Evolutionary conservation across 495 filamentous ascomycete species (phyloP), one percentile per base, ranked within the genome.

Genomic region (Penicillium flavigenum): DNA sequence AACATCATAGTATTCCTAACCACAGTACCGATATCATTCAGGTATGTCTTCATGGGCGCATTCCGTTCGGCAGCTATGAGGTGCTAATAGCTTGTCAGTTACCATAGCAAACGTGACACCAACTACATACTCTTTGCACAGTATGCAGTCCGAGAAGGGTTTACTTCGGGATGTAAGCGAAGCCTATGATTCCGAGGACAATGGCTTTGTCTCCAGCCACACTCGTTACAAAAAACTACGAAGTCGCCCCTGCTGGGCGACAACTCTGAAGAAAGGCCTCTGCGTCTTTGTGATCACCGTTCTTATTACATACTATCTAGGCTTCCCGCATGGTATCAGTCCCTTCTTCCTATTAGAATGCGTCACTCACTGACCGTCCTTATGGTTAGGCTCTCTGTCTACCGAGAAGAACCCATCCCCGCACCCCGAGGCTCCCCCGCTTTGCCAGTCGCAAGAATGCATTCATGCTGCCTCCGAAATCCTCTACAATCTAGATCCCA

Each of bases 391-490:
- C 16, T 22, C 41, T 9, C 46, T 29, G 7, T n/a, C 51, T n/a
- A 54, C 22, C 20, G 51, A 41, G 12, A 52, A 54, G 16, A 19
- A 39, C 12, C 46, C 49, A 32, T 36, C 64, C 42, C 60, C 63
- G 10, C 60, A 57, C 26, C 45, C 62, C 9, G 46, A 63, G 27
- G 55, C 70, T 22, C 47, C 65, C 8, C 51, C 64, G 17, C 57
- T 73, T 44, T 89, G 86, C 67, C 63, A 80, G 26, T 83, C 84
- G 9, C 80, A 83, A 24, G 80, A 82, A 60, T 91, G 88, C 67
- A 74, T 90, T 12, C 83, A 88, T 53, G 86, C 86, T 24, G 78
- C 88, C 7, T 86, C 87, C 20, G 81, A 84, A 51, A 81, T 90
- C 32, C 77, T 91, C 8, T 80, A 83, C 57, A 88, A 85, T 58